Evolutionary conservation across 345 rosid species (phyloP).

Genomic region (Zanthoxylum bungeanum): DNA sequence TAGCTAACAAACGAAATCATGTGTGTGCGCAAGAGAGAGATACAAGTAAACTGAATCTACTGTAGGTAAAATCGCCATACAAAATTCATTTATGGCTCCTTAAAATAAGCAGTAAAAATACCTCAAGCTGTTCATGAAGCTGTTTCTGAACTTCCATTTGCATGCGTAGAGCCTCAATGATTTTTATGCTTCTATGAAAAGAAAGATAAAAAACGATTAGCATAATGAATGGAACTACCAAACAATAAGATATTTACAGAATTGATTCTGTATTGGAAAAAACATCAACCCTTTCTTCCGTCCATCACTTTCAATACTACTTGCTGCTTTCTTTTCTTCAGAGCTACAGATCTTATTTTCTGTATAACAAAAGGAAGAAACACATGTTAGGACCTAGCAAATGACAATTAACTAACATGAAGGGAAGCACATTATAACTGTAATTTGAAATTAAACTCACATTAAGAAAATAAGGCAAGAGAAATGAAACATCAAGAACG

Average conservation of each 20-base stretch:
- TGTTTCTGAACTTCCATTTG: slow-evolving; percentile 90
- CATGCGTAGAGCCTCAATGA: slow-evolving; percentile 71
- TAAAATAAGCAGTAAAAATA: slow-evolving; percentile 13
- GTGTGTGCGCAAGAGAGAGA: background rate
- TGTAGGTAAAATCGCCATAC: background rate
- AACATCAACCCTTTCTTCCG: slow-evolving; percentile 51
- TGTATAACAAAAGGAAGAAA: slow-evolving; percentile 16
- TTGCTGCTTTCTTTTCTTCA: slow-evolving; percentile 57
- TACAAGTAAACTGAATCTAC: background rate
- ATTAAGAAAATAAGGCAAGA: background rate
- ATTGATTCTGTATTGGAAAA: slow-evolving; percentile 6
- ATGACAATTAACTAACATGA: background rate
- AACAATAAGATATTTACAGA: background rate
- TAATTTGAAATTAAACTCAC: background rate
- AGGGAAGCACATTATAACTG: background rate
- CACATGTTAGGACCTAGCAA: background rate
- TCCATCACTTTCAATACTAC: slow-evolving; percentile 48
- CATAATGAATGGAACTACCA: background rate
- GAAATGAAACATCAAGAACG: background rate
- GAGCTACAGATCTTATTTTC: slow-evolving; percentile 50
- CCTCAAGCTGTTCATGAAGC: slow-evolving; percentile 88
- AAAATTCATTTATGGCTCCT: background rate
- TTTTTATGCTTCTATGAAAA: slow-evolving; percentile 41
- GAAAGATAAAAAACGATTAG: background rate
- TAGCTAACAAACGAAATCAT: background rate